Evolutionary conservation across 78 protist species (phyloP), one percentile per base, ranked within the genome.

Genomic region (Tieghemostelium lacteum): DNA sequence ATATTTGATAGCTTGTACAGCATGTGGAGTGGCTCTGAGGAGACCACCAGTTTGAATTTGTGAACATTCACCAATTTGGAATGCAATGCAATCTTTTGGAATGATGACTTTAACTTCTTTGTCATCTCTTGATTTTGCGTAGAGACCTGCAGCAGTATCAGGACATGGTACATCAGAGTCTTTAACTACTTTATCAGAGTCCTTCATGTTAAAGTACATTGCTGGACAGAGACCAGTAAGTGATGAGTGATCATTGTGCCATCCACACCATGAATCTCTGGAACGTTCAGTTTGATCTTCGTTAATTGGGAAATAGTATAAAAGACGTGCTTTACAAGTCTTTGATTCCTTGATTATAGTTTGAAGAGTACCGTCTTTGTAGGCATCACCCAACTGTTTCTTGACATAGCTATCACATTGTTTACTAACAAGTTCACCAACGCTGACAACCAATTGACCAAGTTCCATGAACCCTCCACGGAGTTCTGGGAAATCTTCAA

Each of bases 41-140:
- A 91, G 45, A 34, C 94, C 94, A 64, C 94, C 94, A 54, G 94
- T 75, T 70, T 83, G 89, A 45, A 91, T 73, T 70, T 91, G 94
- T 28, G 94, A 80, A 20, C 87, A 80, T 52, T 91, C 94, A 45
- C 94, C 94, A 29, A 91, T 91, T 64, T 91, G 94, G 60, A 73
- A 91, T 80, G 86, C 86, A 24, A 91, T 52, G 58, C 85, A 80
- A 34, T 71, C 85, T 29, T 72, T 71, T 80, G 87, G 85, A 54
- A 77, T 85, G 80, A 60, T 57, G 42, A 85, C 78, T 52, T 91
- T 77, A 22, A 91, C 86, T 36, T 75, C 85, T 45, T 69, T 62
- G 2, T 31, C 94, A 55, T 74, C 66, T 33, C 94, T 62, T 36
- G 89, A 45, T 8, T 66, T 37, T 3, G 89, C 89, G n/a, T 80